Conservation (phyloP, 371 early-diverging fungal genomes). For the Mortierella sp. region DNA sequence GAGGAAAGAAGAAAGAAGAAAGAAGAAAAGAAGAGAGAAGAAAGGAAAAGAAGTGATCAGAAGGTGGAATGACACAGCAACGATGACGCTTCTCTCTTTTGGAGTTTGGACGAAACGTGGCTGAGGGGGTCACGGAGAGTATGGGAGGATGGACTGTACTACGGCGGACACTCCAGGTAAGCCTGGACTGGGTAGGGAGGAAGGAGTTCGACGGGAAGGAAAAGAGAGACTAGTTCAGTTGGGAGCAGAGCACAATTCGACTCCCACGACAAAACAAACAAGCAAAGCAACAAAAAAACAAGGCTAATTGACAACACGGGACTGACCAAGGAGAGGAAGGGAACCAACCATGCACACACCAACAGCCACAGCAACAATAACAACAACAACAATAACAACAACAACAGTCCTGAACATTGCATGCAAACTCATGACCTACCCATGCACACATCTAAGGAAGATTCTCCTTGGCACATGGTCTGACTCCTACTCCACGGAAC, state of each 20-base stretch:
- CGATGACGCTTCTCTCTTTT: background rate
- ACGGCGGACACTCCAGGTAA: background rate
- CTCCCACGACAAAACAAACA: background rate
- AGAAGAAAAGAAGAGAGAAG: too few species aligned
- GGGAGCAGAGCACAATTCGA: background rate
- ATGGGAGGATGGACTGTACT: background rate
- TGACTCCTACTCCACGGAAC: background rate
- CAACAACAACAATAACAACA: background rate
- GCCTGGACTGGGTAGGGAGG: background rate
- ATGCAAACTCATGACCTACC: background rate
- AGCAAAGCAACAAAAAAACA: background rate
- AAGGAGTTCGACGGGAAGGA: background rate
- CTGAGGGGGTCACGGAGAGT: background rate
- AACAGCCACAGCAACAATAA: background rate
- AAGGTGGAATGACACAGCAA: background rate
- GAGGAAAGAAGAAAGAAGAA: background rate
- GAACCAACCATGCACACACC: background rate
- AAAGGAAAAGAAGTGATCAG: constrained; percentile 1
- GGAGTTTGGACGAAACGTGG: constrained; percentile 1
- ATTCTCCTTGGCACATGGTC: background rate
- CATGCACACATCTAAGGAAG: background rate
- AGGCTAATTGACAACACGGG: background rate
- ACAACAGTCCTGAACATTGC: background rate
- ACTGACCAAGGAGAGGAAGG: background rate
- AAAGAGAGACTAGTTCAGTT: background rate